Conservation (phyloP, 805 yeast genomes). For the fission yeast (Schizosaccharomyces pombe) region DNA sequence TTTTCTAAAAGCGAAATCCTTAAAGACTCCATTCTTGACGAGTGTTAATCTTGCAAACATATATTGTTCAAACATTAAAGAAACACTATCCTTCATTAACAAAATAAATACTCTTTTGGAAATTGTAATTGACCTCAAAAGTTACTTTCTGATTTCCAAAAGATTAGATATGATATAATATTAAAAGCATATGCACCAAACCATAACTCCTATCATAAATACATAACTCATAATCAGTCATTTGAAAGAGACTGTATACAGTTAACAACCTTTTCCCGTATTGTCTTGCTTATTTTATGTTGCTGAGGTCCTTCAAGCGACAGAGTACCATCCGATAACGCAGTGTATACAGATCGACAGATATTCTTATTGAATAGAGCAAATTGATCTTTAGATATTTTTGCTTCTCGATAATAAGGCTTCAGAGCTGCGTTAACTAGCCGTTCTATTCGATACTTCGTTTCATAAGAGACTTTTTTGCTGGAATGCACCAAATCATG, state of each 20-base stretch:
- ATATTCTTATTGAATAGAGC: background rate
- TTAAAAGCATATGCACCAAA: background rate
- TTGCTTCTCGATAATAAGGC: background rate
- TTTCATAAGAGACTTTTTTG: background rate
- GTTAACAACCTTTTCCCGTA: background rate
- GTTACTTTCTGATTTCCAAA: too few species aligned
- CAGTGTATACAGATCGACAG: background rate
- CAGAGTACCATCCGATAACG: background rate
- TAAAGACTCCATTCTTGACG: too few species aligned
- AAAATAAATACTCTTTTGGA: too few species aligned
- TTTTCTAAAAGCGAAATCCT: too few species aligned
- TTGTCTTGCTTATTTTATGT: background rate
- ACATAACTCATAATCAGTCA: background rate
- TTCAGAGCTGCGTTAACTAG: background rate
- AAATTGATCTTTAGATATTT: constrained; percentile 2
- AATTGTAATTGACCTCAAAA: too few species aligned
- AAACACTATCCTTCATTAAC: too few species aligned
- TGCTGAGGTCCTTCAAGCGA: background rate
- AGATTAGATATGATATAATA: background rate
- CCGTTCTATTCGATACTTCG: constrained; percentile 3
- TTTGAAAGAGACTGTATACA: background rate
- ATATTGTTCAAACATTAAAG: too few species aligned
- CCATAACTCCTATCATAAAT: background rate
- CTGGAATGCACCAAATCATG: background rate
- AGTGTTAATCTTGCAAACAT: too few species aligned